Evolutionary conservation across 2,329 filamentous ascomycete species (phyloP), one percentile per base, ranked within the genome.

Genomic region (Myotisia sp.): DNA sequence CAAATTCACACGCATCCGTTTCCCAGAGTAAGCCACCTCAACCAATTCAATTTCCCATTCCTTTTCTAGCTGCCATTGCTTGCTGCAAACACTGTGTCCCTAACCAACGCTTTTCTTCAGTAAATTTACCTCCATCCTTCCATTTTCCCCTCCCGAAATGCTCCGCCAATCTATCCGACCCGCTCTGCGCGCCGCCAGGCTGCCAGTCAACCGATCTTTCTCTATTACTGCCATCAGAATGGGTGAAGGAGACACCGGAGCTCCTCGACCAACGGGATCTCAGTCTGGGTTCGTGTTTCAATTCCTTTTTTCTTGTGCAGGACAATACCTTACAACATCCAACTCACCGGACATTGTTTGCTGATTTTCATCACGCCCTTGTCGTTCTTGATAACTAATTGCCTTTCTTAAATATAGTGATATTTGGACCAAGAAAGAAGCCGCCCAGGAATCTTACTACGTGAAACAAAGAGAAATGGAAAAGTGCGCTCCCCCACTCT

Each of bases 371-470:
- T 13, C 20, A 21, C 2, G 10, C 29, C 12, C 3, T 5, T 21
- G 18, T 10, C 2, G 26, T 26, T n/a, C 29, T 7, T 13, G 26
- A 8, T 28, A 16, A 17, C 32, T 39, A 29, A 34, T 21, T 36
- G 12, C 8, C 17, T 22, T 19, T 18, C 27, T 14, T 21, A 17
- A 26, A 24, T 29, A 48, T 46, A 92, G 87, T 49, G 87, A 98
- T 56, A 75, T 83, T 37, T 98, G 94, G 73, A 83, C 78, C 64
- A 79, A 79, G 64, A 84, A 90, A 50, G 90, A 98, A 64, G 73
- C 78, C 56, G 87, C 87, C 47, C 70, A 66, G 55, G 90, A 95
- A 67, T 78, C 85, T 58, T 73, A 74, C 48, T 82, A 80, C 63
- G 85, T 98, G 63, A 74, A 75, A 52, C 67, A 80, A 65, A 81